Evolutionary conservation across 2,329 filamentous ascomycete species (phyloP), one percentile per base, ranked within the genome.

Genomic region (Hymenoscyphus infarciens): DNA sequence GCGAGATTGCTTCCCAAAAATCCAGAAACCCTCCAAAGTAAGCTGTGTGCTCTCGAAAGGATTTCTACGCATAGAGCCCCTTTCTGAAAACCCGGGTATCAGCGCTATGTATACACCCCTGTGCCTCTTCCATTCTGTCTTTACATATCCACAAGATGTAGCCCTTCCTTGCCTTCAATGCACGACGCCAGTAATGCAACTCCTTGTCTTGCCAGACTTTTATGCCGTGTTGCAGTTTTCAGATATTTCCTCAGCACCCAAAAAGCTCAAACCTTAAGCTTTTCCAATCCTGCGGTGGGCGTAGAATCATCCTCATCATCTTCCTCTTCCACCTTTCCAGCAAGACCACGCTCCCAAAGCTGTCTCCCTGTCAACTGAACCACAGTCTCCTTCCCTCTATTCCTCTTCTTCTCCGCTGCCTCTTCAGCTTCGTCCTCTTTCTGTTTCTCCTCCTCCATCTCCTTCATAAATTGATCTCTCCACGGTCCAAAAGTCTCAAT

Each of bases 401-500:
- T 86, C 79, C 91, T 89, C 77, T 91, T 92, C 78, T 91, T 85
- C 78, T 96, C 93, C 57, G 93, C 92, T 38, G 87, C 81, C 67
- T 90, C 85, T 70, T 94, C 90, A 67, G 83, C 84, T 73, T 94
- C 91, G 75, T 90, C 89, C 70, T 87, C 83, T 68, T 78, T 82
- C 69, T 79, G 76, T 69, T 87, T 84, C 73, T 83, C 79, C 72
- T 95, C 93, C 73, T 88, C 88, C 85, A 94, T 88, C 80, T 98
- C 95, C 73, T 82, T 80, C 65, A 86, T 74, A 74, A 98, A 99
- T 10, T 76, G 84, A 45, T 88, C 87, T 61, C 91, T 83, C 95
- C 95, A 99, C 68, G 83, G 85, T 69, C 90, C 74, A 73, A 98
- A 99, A 0, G 87, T 87, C 78, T 97, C 92, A 25, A 86, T 82